A percentile compares a stretch with the other conserved stretches of the same genome.
phyloP scores from a whole-genome alignment of 139 green algal genomes.

The Yamagishiella unicocca region DNA sequence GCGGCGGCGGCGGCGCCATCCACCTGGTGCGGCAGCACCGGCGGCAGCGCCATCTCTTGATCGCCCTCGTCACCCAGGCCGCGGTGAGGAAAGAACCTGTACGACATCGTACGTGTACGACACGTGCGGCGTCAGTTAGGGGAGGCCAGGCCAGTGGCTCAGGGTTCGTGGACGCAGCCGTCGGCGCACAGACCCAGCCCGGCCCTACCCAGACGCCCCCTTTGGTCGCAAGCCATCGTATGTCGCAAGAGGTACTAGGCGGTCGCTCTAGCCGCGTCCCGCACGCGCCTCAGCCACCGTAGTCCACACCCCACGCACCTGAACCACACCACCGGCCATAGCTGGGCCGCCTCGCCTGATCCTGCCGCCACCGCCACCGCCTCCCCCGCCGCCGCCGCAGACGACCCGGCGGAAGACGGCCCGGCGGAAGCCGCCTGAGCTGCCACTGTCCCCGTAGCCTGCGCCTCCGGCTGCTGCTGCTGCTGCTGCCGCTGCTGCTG shows the following conservation, averaged over 20 bases:
- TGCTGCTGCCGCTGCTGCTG: not conserved
- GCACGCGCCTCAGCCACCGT: too few relatives aligned
- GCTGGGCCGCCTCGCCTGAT: not conserved
- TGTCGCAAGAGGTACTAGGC: too few relatives aligned
- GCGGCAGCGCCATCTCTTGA: slow-evolving; percentile 36
- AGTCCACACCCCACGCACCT: slow-evolving; percentile 8
- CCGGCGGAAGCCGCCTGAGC: not conserved
- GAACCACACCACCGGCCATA: slow-evolving; percentile 49
- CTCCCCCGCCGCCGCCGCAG: not conserved
- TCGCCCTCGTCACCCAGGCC: slow-evolving; percentile 13
- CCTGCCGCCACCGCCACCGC: not conserved
- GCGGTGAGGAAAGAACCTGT: slow-evolving; percentile 32
- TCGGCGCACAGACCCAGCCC: too few relatives aligned
- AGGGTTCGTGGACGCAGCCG: too few relatives aligned
- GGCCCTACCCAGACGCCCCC: too few relatives aligned
- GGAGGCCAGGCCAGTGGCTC: too few relatives aligned
- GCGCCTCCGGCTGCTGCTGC: not conserved
- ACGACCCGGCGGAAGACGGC: not conserved
- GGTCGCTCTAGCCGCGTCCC: too few relatives aligned
- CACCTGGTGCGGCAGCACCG: not conserved
- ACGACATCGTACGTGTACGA: too few relatives aligned
- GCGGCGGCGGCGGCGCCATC: not conserved
- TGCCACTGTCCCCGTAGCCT: not conserved
- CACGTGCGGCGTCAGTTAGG: too few relatives aligned
- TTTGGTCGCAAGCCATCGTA: too few relatives aligned